These are phyloP conservation scores for Pythium aphanidermatum DNA, from an alignment of 352 stramenopile genomes.

Conservation along the genomic window DNA sequence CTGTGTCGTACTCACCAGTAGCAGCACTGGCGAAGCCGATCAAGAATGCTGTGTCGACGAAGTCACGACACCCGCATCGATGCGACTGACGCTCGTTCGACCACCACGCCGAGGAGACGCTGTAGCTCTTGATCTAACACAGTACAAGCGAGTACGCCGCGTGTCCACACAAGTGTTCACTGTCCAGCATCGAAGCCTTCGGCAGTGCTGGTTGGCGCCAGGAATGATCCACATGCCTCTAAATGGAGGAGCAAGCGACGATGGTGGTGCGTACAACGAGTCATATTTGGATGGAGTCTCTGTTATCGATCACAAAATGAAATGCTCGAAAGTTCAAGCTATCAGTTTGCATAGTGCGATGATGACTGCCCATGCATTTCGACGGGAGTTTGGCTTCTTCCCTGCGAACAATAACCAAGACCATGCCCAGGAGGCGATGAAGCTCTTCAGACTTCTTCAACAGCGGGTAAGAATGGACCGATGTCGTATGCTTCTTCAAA, in stretches of 20 bases:
- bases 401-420: slow-evolving; percentile 13
- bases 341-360: slow-evolving; percentile 17
- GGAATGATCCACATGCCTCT: slow-evolving; percentile 9
- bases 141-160: background rate
- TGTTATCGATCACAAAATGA: background rate
- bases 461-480: slow-evolving; percentile 8
- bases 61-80: too few relatives aligned
- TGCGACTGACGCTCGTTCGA: too few relatives aligned
- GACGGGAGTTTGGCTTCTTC: slow-evolving; percentile 14
- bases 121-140: background rate
- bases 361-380: slow-evolving; percentile 12
- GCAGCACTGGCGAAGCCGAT: too few relatives aligned
- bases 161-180: background rate
- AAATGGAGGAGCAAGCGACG: background rate
- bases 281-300: background rate
- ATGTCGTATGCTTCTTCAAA: background rate
- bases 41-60: background rate
- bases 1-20: slow-evolving; percentile 1
- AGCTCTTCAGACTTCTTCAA: slow-evolving; percentile 3
- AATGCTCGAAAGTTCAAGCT: background rate
- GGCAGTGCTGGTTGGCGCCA: slow-evolving; percentile 15
- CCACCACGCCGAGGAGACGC: background rate
- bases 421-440: slow-evolving; percentile 8
- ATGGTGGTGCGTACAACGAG: background rate
- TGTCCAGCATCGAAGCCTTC: slow-evolving; percentile 17